phyloP scores from a whole-genome alignment of 2,329 filamentous ascomycete species.

The Fusarium secorum region DNA sequence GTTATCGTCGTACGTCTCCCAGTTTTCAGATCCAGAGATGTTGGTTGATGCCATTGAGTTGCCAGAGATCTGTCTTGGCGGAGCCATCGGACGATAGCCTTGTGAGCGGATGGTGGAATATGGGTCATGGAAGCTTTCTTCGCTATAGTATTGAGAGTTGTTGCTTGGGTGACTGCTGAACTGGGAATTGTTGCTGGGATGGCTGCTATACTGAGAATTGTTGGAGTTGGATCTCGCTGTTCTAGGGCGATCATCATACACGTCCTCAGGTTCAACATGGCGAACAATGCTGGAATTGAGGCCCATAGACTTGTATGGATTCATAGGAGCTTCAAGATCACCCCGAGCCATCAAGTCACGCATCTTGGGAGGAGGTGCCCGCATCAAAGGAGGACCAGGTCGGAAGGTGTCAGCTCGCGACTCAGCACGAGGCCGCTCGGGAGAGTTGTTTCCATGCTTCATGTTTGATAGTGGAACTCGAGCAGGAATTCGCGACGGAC shows the following conservation, averaged over 20 bases:
- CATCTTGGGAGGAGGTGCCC: constrained; percentile 90
- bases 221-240: constrained; percentile 52
- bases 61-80: constrained; percentile 66
- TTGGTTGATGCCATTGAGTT: constrained; percentile 79
- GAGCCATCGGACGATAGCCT: constrained; percentile 51
- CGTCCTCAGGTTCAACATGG: constrained; percentile 78
- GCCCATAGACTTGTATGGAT: constrained; percentile 58
- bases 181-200: constrained; percentile 46
- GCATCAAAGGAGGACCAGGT: constrained; percentile 60
- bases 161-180: constrained; percentile 29
- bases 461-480: constrained; percentile 74
- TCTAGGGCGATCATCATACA: constrained; percentile 73
- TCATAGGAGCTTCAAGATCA: constrained; percentile 59
- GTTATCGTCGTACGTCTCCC: constrained; percentile 93
- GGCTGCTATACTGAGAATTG: constrained; percentile 45
- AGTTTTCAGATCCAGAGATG: constrained; percentile 89
- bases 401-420: constrained; percentile 58
- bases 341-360: constrained; percentile 71
- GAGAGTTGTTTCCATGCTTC: constrained; percentile 78
- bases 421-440: constrained; percentile 69
- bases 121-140: constrained; percentile 48
- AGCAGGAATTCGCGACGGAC: constrained; percentile 67
- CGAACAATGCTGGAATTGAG: constrained; percentile 65
- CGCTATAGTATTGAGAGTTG: constrained; percentile 46
- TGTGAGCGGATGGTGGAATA: constrained; percentile 53